Conservation (phyloP, 202 grass and related monocot species). For the Musa balbisiana region DNA sequence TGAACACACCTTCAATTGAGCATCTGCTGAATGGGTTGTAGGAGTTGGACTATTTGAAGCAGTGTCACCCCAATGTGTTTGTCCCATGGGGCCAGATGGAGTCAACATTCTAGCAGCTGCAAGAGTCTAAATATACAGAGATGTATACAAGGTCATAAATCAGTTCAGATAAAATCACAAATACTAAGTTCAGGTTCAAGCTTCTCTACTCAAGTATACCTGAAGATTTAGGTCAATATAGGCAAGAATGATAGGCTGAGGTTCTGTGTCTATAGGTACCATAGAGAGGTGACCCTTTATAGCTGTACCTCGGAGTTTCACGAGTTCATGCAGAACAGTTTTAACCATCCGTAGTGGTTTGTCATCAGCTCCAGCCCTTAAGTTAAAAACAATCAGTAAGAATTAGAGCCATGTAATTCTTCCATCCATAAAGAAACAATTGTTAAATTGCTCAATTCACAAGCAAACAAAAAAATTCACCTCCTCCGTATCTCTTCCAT, state of each 20-base stretch:
- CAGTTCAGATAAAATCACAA: neutral
- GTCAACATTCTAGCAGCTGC: constrained; percentile 98
- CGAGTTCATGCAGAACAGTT: constrained; percentile 98
- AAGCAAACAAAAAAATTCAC: constrained; percentile 22
- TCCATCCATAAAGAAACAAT: neutral
- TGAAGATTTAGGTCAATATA: constrained; percentile 99
- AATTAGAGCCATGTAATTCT: constrained; percentile 13
- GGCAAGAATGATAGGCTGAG: constrained; percentile 97
- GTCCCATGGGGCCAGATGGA: constrained; percentile 82
- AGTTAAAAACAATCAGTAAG: constrained; percentile 20
- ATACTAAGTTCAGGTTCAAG: neutral
- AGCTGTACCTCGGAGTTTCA: constrained; percentile 92
- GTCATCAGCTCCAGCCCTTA: constrained; percentile 95
- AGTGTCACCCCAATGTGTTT: constrained; percentile 92
- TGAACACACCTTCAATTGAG: constrained; percentile 75
- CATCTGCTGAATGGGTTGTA: constrained; percentile 67
- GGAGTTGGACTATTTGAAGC: constrained; percentile 68
- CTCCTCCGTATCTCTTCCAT: constrained; percentile 99
- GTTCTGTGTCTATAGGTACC: constrained; percentile 97
- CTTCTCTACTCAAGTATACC: constrained; percentile 37
- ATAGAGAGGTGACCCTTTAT: constrained; percentile 99
- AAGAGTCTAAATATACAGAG: constrained; percentile 46
- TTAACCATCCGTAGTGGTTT: constrained; percentile 99
- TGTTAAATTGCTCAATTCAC: neutral
- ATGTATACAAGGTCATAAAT: neutral